phyloP scores from a whole-genome alignment of 2,329 filamentous ascomycete genomes.

The Diaporthe nobilis region DNA sequence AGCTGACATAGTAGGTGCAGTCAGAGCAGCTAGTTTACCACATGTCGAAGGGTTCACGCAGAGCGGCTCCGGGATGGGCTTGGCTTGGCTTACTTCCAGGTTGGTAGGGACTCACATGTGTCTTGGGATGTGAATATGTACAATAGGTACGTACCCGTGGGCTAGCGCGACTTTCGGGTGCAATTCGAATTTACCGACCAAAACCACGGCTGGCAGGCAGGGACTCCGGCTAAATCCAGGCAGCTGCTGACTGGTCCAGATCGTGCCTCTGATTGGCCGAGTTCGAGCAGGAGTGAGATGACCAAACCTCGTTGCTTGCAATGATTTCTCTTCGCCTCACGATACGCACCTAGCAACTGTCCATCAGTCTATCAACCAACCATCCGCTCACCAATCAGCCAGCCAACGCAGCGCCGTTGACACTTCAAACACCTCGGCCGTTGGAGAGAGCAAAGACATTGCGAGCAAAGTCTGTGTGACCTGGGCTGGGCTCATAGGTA shows the following conservation, averaged over 20 bases:
- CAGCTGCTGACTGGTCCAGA: background rate
- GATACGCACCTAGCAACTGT: background rate
- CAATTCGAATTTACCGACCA: background rate
- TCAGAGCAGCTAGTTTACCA: background rate
- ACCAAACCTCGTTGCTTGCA: background rate
- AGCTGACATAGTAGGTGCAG: background rate
- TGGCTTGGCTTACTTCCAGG: slow-evolving; percentile 6
- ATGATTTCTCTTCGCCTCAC: slow-evolving; percentile 13
- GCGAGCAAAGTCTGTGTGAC: slow-evolving; percentile 40
- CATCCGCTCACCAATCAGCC: background rate
- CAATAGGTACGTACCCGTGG: background rate
- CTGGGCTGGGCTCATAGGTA: slow-evolving; percentile 64
- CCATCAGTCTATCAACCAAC: background rate
- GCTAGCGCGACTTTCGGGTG: background rate
- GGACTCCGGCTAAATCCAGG: background rate
- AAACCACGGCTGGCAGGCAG: background rate
- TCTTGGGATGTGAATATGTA: background rate
- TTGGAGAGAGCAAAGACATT: slow-evolving; percentile 4
- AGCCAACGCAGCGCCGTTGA: background rate
- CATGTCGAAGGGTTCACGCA: background rate
- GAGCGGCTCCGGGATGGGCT: background rate
- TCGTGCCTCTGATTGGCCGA: slow-evolving; percentile 7
- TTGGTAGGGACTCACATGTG: background rate
- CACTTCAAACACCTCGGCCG: background rate
- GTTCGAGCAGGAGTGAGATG: background rate